Conservation (phyloP, 208 protist genomes). For the Lotmaria passim region DNA sequence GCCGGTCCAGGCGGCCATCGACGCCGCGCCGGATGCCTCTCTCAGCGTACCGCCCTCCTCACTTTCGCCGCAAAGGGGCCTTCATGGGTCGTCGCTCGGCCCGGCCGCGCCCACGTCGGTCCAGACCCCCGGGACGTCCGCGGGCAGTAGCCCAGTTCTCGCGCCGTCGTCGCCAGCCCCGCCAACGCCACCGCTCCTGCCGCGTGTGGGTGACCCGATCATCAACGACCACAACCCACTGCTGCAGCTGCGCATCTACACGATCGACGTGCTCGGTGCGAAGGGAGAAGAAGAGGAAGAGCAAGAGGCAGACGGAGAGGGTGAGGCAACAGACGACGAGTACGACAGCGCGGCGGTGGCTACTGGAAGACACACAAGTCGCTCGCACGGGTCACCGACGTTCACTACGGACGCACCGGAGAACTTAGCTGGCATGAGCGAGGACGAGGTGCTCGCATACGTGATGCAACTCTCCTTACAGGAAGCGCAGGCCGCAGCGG, state of each 20-base stretch:
- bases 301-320: not conserved
- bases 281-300: not conserved
- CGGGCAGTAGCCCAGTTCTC: constrained; percentile 32
- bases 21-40: not conserved
- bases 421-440: constrained; percentile 32
- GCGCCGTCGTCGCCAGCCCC: constrained; percentile 21
- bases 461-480: constrained; percentile 40
- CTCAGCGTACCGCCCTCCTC: constrained; percentile 10
- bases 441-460: constrained; percentile 42
- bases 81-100: not conserved
- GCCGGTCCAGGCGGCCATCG: not conserved
- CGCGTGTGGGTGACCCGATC: constrained; percentile 35
- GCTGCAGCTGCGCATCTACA: constrained; percentile 27
- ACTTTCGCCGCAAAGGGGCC: constrained; percentile 1
- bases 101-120: constrained; percentile 5
- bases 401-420: not conserved
- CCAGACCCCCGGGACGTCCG: constrained; percentile 23
- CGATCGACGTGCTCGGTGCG: constrained; percentile 6
- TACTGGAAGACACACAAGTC: not conserved
- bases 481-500: constrained; percentile 20
- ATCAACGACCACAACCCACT: constrained; percentile 31
- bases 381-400: not conserved
- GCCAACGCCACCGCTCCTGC: constrained; percentile 32
- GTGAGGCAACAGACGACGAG: too few relatives aligned
- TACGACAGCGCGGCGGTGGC: not conserved